A percentile compares a stretch with the other conserved stretches of the same genome.
Evolutionary conservation across 2,329 filamentous ascomycete genomes (phyloP).

Genomic region (Diplodia seriata): DNA sequence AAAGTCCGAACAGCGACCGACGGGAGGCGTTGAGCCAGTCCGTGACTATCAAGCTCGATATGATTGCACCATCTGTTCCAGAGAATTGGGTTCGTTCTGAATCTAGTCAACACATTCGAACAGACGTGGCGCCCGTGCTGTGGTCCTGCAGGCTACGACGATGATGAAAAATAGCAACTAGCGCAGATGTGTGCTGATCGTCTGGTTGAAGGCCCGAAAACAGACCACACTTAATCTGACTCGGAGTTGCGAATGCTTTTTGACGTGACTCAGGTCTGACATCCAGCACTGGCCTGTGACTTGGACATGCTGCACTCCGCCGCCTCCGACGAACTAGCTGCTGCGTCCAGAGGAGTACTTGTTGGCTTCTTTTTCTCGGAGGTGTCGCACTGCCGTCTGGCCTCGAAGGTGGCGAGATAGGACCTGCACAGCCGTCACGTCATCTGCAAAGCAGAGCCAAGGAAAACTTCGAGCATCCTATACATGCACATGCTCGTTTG

Average conservation of each 20-base stretch:
- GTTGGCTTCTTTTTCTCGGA: neutral
- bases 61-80: neutral
- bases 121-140: neutral
- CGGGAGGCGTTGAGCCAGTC: neutral
- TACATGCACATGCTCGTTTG: neutral
- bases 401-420: neutral
- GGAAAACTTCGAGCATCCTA: neutral
- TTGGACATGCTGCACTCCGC: neutral
- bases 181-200: slow-evolving; percentile 19
- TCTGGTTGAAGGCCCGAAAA: slow-evolving; percentile 12
- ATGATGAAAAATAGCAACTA: slow-evolving; percentile 6
- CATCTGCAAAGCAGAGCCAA: neutral
- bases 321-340: neutral
- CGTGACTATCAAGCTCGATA: neutral
- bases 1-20: neutral
- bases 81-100: neutral
- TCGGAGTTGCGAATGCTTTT: slow-evolving; percentile 11
- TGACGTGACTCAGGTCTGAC: neutral
- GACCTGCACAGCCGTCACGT: neutral
- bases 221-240: slow-evolving; percentile 11
- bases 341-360: neutral
- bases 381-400: neutral
- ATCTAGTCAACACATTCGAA: neutral
- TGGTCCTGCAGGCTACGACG: neutral
- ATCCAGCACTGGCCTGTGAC: neutral